Conservation (phyloP, 306 rosid genomes). For the Pterocarpus santalinus region DNA sequence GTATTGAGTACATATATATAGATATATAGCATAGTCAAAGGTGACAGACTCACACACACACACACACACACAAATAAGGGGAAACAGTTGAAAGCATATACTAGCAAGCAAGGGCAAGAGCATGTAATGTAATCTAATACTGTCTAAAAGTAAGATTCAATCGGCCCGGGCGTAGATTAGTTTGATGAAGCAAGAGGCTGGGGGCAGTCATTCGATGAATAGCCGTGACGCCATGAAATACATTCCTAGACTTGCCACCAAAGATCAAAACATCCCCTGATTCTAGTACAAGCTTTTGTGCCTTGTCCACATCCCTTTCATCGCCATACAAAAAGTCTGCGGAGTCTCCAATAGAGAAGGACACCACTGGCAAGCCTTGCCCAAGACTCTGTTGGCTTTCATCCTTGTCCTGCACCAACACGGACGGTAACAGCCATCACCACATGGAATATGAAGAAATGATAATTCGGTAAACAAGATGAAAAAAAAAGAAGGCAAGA, state of each 20-base stretch:
- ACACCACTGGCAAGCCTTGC: constrained; percentile 68
- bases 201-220: constrained; percentile 67
- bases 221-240: constrained; percentile 76
- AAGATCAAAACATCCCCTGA: constrained; percentile 90
- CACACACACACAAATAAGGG: neutral
- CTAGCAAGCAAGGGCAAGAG: neutral
- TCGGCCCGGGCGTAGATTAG: constrained; percentile 71
- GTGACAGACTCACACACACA: neutral
- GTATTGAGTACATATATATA: neutral
- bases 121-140: constrained; percentile 46
- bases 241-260: constrained; percentile 73
- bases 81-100: neutral
- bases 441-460: too few relatives aligned
- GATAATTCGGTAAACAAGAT: neutral
- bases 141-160: constrained; percentile 84
- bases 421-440: too few relatives aligned
- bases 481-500: too few relatives aligned
- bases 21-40: neutral
- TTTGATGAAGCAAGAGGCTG: constrained; percentile 44
- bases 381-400: constrained; percentile 65
- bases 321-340: constrained; percentile 74
- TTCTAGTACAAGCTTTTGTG: constrained; percentile 53
- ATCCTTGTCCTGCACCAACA: constrained; percentile 69
- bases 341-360: constrained; percentile 87
- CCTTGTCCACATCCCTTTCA: constrained; percentile 55